Base-by-base conservation (phyloP, 2,329 filamentous ascomycete species). In the Aspergillus sp. region DNA sequence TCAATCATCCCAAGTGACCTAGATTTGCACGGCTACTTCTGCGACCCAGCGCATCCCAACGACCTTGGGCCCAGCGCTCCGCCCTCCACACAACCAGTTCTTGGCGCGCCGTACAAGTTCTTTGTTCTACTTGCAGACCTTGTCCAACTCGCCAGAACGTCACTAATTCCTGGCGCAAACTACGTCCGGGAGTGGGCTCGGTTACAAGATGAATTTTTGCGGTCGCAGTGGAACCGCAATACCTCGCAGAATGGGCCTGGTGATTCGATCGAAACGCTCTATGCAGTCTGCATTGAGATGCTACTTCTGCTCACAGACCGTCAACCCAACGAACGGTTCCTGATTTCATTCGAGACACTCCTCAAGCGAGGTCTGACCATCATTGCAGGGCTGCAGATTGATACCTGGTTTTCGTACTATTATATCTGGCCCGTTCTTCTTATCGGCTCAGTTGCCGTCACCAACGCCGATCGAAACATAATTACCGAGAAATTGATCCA, bases 11-110 rank as follows among this genome's bases (percentile, higher is more conserved):
- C 34, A 11, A 9, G n/a, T 1, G 34, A 46, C 4, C 11, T 57
- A 1, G 22, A 62, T n/a, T 28, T 68, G 13, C 46, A 47, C 13
- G 28, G 19, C 1, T 66, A 64, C n/a, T 65, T 67, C 38, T 61
- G 60, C 1, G 48, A 64, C 19, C 47, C 53, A 22, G 47, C 22
- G 13, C 31, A 46, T 17, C 41, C 38, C 2, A 43, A 57, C 8
- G 46, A 53, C 8, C 9, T 28, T 22, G 25, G 25, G 6, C 6
- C 25, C 6, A 28, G 25, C 25, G 25, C 25, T 28, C 6, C 25
- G 25, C 25, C 25, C 25, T 28, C 25, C 25, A 28, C 25, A 28
- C 25, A 28, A 28, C 25, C 25, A 3, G 25, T 28, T 28, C 25
- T 28, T 28, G 25, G 25, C 25, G 25, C 25, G 25, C 25, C 25